Conservation (phyloP, 2,329 filamentous ascomycete genomes). For the Cryphonectria japonica region DNA sequence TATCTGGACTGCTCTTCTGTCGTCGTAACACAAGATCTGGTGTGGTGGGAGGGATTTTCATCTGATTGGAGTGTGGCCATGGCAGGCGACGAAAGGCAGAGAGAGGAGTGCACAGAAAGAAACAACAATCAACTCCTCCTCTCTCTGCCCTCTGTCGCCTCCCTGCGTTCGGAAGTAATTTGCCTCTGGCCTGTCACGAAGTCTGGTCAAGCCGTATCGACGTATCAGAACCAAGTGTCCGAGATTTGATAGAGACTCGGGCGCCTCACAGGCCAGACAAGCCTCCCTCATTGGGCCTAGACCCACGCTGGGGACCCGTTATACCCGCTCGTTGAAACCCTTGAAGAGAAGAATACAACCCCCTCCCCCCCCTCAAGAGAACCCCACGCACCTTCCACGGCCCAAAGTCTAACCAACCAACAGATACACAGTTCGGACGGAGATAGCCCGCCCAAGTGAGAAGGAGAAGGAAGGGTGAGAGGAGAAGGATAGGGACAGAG, state of each 20-base stretch:
- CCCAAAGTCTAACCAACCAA: not conserved
- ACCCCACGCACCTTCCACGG: not conserved
- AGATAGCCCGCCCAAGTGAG: not conserved
- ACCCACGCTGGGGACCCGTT: not conserved
- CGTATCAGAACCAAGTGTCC: conserved; percentile 1
- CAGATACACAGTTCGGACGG: not conserved
- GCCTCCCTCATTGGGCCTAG: conserved; percentile 2
- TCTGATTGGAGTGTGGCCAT: not conserved
- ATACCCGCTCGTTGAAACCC: conserved; percentile 2
- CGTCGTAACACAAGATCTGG: not conserved
- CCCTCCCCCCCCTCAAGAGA: not conserved
- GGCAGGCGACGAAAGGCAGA: not conserved
- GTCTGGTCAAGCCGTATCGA: not conserved
- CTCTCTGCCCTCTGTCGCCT: not conserved
- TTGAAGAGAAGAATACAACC: not conserved
- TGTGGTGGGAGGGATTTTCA: not conserved
- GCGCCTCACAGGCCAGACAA: conserved; percentile 1
- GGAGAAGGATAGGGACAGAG: too few species aligned
- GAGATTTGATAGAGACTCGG: conserved; percentile 18
- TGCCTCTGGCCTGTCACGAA: conserved; percentile 15
- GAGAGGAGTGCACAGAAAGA: not conserved
- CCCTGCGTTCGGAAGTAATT: not conserved
- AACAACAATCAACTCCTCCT: not conserved
- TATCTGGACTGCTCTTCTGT: not conserved
- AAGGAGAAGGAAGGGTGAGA: too few species aligned